Base-by-base conservation (phyloP, 116 monocot species). In the Papilionanthe hybrid region DNA sequence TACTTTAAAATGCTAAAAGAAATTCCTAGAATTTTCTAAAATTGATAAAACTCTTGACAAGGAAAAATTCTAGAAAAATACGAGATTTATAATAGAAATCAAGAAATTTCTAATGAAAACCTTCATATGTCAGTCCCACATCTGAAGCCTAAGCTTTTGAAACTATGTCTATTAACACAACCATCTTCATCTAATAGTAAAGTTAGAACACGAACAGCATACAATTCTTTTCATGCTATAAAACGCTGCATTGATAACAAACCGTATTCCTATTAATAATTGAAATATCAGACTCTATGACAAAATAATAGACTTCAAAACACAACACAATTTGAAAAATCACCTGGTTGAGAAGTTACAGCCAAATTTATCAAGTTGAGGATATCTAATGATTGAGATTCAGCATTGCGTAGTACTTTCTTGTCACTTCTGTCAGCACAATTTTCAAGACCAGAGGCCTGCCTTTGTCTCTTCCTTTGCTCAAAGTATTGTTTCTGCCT, bases 401-500 rank as follows among this genome's bases (percentile, higher is more conserved):
- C 87, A 75, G 83, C 84, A 76, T 79, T 76, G 47, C 55, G 27
- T 69, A 82, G 42, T 29, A 58, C 79, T 74, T 25, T 73, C 72
- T 82, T 91, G 45, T 86, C 63, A 75, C 73, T 78, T 72, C 47
- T 74, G 75, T 91, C 80, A 67, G 58, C 71, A 68, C 11, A 66
- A 72, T 69, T 85, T 8, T 89, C 83, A n/a, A 2, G 75, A 69
- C 60, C 78, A 79, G 71, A 27, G 22, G 72, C 45, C 44, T 90
- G 89, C 37, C 89, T 86, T 78, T 85, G 89, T 25, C 93, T 82
- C 83, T 88, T 91, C 82, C 88, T 96, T 84, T 93, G 93, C 29
- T 96, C 93, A 83, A 96, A 96, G 78, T 93, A 96, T 76, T 96
- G 93, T 69, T 86, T 96, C 90, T 96, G 95, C 87, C 95, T 96